phyloP scores from a whole-genome alignment of 805 yeast genomes.

The Sugiyamaella smithiae region DNA sequence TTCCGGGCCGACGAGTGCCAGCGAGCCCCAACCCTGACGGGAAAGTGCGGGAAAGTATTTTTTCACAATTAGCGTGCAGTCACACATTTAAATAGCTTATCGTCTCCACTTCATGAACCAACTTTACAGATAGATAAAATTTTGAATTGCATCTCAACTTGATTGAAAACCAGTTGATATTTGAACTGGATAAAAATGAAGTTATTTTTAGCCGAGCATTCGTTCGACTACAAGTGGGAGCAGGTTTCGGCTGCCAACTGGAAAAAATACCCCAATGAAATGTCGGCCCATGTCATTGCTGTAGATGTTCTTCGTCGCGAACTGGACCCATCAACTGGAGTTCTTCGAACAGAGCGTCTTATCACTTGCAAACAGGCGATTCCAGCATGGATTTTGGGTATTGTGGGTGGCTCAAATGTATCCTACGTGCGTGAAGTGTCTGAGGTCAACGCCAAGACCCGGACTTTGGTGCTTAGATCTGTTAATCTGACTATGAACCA shows the following conservation, averaged over 20 bases:
- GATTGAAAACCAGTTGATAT: too few relatives aligned
- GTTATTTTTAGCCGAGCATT: slow-evolving; percentile 66
- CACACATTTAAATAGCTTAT: neutral
- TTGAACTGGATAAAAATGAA: too few relatives aligned
- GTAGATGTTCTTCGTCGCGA: slow-evolving; percentile 85
- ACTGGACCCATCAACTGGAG: slow-evolving; percentile 49
- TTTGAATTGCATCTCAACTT: too few relatives aligned
- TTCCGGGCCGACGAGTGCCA: too few relatives aligned
- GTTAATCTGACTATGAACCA: slow-evolving; percentile 79
- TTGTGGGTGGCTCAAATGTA: slow-evolving; percentile 69
- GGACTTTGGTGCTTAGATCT: slow-evolving; percentile 76
- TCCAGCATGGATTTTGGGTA: slow-evolving; percentile 69
- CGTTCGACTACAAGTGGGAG: slow-evolving; percentile 85
- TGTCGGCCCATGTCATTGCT: slow-evolving; percentile 87
- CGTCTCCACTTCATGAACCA: neutral
- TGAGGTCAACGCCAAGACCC: slow-evolving; percentile 65
- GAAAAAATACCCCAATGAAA: slow-evolving; percentile 95
- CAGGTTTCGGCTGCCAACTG: slow-evolving; percentile 95
- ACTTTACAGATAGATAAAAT: neutral
- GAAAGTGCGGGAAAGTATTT: neutral
- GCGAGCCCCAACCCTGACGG: slow-evolving; percentile 3
- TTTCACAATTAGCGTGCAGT: slow-evolving; percentile 1
- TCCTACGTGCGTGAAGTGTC: slow-evolving; percentile 88
- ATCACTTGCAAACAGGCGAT: slow-evolving; percentile 83
- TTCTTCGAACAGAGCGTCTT: slow-evolving; percentile 69